Base-by-base conservation (phyloP, 495 filamentous ascomycete genomes). In the Pyrenopolyporus hunteri region DNA sequence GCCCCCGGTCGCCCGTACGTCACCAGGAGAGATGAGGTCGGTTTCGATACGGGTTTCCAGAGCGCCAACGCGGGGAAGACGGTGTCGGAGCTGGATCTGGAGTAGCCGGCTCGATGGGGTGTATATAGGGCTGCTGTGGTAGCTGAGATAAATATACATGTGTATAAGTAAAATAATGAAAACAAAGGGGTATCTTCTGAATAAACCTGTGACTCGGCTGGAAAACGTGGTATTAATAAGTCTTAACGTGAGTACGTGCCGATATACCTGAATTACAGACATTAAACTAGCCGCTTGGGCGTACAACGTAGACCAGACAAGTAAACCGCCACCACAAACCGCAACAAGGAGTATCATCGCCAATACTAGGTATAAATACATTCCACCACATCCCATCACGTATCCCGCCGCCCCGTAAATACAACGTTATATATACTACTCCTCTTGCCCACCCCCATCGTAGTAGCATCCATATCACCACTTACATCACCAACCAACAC, bases 351-450 rank as follows among this genome's bases (percentile, higher is more conserved):
- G n/a, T n/a, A n/a, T n/a, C n/a, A n/a, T n/a, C n/a, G n/a, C n/a
- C n/a, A n/a, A n/a, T n/a, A n/a, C n/a, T n/a, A n/a, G n/a, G n/a
- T n/a, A n/a, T n/a, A n/a, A n/a, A n/a, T n/a, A n/a, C n/a, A n/a
- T n/a, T n/a, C n/a, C n/a, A n/a, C n/a, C n/a, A n/a, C n/a, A n/a
- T n/a, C n/a, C n/a, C n/a, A n/a, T n/a, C n/a, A n/a, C n/a, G n/a
- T n/a, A 52, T 20, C 47, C 55, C 4, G 67, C n/a, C n/a, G 47
- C 17, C 28, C 22, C 9, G 55, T 44, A 32, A 65, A 73, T 0
- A 64, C 58, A 7, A 73, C 57, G 23, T 73, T 61, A 16, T 67
- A 71, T n/a, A 73, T 66, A 46, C 61, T 63, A 47, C 68, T 65
- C 4, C 65, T 56, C 51, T 71, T 69, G 0, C 37, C 37, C 9